Conservation (phyloP, 768 basidiomycete genomes). For the Harrya chromipes region DNA sequence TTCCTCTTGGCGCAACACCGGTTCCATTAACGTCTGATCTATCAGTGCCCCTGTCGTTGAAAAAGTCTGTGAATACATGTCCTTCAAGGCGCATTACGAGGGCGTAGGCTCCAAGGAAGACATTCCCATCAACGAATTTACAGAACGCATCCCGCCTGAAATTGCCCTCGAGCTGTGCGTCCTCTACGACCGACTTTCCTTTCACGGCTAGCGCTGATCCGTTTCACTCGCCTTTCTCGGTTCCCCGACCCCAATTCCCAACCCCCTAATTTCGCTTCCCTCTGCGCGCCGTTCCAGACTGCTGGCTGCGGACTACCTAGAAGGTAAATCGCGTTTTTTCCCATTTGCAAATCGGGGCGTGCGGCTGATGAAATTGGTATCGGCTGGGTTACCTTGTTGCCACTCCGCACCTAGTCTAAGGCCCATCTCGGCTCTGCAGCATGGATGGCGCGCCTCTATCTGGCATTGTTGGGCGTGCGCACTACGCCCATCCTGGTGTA, state of each 20-base stretch:
- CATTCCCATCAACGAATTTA: slow-evolving; percentile 69
- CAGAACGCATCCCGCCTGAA: slow-evolving; percentile 82
- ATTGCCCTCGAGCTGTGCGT: slow-evolving; percentile 87
- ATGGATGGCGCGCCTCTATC: neutral
- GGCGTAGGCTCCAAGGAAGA: slow-evolving; percentile 71
- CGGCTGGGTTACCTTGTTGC: slow-evolving; percentile 5
- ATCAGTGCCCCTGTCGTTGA: slow-evolving; percentile 69
- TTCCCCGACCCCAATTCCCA: slow-evolving; percentile 3
- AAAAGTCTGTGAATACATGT: slow-evolving; percentile 87
- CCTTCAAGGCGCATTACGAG: slow-evolving; percentile 78
- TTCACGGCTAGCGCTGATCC: slow-evolving; percentile 13
- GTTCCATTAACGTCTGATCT: neutral
- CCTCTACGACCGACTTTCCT: neutral
- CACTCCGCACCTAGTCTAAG: slow-evolving; percentile 7
- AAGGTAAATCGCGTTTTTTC: slow-evolving; percentile 38
- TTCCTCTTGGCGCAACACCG: neutral
- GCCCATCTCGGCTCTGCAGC: neutral
- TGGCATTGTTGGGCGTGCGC: neutral
- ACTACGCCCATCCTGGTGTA: slow-evolving; percentile 1
- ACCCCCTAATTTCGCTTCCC: slow-evolving; percentile 1
- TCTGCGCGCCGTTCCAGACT: slow-evolving; percentile 37
- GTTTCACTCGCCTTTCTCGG: neutral
- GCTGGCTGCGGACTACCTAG: slow-evolving; percentile 64
- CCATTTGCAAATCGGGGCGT: slow-evolving; percentile 17
- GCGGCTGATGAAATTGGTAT: slow-evolving; percentile 11